phyloP scores from a whole-genome alignment of 2,329 filamentous ascomycete genomes.

The Sclerotinia trifoliorum region DNA sequence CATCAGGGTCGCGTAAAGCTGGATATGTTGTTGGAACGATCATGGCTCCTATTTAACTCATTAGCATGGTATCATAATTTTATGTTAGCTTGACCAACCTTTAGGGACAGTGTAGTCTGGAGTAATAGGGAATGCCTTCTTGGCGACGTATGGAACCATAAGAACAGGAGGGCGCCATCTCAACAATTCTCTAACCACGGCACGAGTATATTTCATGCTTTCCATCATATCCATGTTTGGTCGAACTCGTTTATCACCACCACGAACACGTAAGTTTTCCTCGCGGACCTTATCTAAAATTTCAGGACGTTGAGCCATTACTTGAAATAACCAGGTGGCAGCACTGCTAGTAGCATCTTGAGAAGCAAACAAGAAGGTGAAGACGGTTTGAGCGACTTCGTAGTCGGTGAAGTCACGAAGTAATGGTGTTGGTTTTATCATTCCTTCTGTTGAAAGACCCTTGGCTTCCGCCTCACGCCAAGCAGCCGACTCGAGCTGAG shows the following conservation, averaged over 20 bases:
- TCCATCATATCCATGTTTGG: conserved; percentile 85
- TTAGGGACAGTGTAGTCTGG: conserved; percentile 89
- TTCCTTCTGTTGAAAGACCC: conserved; percentile 63
- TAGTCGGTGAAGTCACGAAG: conserved; percentile 86
- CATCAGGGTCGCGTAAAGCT: conserved; percentile 86
- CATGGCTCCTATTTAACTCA: conserved; percentile 66
- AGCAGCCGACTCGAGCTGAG: conserved; percentile 79
- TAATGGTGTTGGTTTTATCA: conserved; percentile 78
- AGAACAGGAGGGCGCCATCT: conserved; percentile 94
- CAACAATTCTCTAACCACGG: conserved; percentile 85
- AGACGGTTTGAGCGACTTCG: conserved; percentile 89
- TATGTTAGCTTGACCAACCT: conserved; percentile 48
- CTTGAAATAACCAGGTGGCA: conserved; percentile 92
- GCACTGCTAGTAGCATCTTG: conserved; percentile 96
- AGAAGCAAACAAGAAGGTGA: conserved; percentile 95
- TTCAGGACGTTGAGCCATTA: conserved; percentile 90
- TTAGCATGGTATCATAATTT: conserved; percentile 25
- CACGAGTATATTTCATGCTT: conserved; percentile 83
- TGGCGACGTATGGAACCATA: conserved; percentile 93
- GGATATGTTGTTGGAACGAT: conserved; percentile 89
- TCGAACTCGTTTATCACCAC: conserved; percentile 68
- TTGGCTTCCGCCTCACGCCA: conserved; percentile 77
- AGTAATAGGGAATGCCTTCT: conserved; percentile 92
- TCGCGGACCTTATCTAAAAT: conserved; percentile 85
- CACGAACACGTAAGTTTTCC: conserved; percentile 77